Percentiles rank a stretch among this genome's conserved stretches.
Evolutionary conservation across 306 rosid species (phyloP).

Genomic region (Vachellia pachyceras): DNA sequence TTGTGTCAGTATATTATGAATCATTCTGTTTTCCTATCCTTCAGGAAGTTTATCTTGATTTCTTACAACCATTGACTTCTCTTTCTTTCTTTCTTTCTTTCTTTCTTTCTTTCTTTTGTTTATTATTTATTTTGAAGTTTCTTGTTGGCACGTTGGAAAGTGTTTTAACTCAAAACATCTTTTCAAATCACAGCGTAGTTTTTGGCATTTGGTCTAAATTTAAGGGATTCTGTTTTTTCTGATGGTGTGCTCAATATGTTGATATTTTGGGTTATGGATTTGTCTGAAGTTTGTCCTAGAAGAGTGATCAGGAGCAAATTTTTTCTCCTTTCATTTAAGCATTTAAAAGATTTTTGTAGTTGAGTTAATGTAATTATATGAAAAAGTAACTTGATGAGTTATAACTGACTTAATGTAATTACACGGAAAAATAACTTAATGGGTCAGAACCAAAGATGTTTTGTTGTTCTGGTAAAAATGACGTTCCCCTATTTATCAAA

Average conservation of each 20-base stretch:
- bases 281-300: not conserved
- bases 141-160: not conserved
- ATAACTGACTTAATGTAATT: no score
- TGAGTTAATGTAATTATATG: slow-evolving; percentile 2
- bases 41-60: not conserved
- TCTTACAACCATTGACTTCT: not conserved
- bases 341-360: not conserved
- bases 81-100: not conserved
- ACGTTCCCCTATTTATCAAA: not conserved
- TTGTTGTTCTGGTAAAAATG: slow-evolving; percentile 15
- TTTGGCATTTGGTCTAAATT: slow-evolving; percentile 25
- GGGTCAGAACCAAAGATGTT: slow-evolving; percentile 11
- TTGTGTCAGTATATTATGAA: slow-evolving; percentile 15
- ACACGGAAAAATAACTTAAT: no score
- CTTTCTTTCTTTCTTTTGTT: no score
- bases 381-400: not conserved
- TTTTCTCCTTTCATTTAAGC: slow-evolving; percentile 10
- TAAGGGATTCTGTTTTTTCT: slow-evolving; percentile 4
- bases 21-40: not conserved
- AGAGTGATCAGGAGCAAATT: slow-evolving; percentile 9
- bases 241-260: not conserved
- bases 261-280: slow-evolving; percentile 23
- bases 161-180: slow-evolving; percentile 13
- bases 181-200: not conserved
- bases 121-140: not conserved